Evolutionary conservation across 441 rosid species (phyloP).

Genomic region (Metrosideros polymorpha): DNA sequence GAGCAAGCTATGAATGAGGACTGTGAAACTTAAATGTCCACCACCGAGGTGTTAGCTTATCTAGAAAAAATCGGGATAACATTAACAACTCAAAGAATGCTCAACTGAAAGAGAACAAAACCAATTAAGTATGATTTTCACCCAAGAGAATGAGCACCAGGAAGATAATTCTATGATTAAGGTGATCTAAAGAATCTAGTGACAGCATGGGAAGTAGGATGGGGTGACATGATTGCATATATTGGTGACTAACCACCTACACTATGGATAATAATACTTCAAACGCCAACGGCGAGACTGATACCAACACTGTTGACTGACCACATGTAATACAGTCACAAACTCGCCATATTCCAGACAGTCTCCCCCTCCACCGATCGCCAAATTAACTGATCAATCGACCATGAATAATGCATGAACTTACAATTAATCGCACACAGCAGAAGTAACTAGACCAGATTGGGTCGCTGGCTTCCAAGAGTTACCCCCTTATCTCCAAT

Average conservation of each 20-base stretch:
- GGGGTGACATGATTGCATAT: not conserved
- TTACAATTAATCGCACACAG: not conserved
- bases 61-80: not conserved
- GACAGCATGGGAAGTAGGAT: not conserved
- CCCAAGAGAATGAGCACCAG: not conserved
- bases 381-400: not conserved
- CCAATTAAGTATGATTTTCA: not conserved
- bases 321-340: not conserved
- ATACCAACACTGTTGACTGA: not conserved
- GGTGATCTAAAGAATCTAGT: not conserved
- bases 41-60: not conserved
- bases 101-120: not conserved
- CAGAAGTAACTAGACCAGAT: not conserved
- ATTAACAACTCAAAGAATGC: not conserved
- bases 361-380: not conserved
- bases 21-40: not conserved
- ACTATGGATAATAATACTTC: not conserved
- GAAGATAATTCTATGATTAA: not conserved
- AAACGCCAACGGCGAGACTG: not conserved
- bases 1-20: not conserved
- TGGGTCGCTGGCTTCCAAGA: not conserved
- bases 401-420: not conserved
- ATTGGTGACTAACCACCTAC: not conserved
- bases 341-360: not conserved
- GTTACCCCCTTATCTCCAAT: not conserved